Percentiles rank a stretch among this genome's conserved stretches.
Evolutionary conservation across 176 grass and related monocot species (phyloP).

Genomic region (Tillandsia leiboldiana): DNA sequence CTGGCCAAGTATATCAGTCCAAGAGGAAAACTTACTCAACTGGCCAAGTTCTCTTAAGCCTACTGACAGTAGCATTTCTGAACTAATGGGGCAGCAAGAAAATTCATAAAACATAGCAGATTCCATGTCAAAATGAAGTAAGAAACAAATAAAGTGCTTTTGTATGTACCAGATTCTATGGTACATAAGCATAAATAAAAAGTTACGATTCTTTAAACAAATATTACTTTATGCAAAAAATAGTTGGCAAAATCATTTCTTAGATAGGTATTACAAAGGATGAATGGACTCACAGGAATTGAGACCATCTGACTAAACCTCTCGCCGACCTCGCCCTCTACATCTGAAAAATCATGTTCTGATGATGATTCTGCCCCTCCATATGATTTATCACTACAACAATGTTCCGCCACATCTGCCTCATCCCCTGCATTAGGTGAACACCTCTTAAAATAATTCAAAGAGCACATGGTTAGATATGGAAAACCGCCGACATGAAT

Average conservation of each 20-base stretch:
- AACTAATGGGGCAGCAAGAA: too few species aligned
- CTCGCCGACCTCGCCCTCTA: constrained; percentile 84
- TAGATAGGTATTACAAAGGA: constrained; percentile 29
- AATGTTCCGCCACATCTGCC: constrained; percentile 30
- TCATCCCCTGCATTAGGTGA: constrained; percentile 32
- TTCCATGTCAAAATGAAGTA: too few species aligned
- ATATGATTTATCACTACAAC: constrained; percentile 22
- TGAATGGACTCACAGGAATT: constrained; percentile 67
- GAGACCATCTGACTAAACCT: constrained; percentile 81
- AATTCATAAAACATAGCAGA: too few species aligned
- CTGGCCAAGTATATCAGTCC: too few species aligned
- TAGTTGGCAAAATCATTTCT: constrained; percentile 18
- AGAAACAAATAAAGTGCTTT: too few species aligned
- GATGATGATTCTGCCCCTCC: constrained; percentile 24
- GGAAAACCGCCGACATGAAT: background rate
- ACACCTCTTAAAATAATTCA: constrained; percentile 6
- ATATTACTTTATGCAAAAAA: constrained; percentile 3
- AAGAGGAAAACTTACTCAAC: too few species aligned
- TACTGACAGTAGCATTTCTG: too few species aligned
- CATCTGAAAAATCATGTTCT: constrained; percentile 40
- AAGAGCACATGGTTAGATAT: background rate
- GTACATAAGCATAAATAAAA: background rate
- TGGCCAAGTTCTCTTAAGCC: too few species aligned
- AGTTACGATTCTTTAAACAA: background rate
- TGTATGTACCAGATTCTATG: too few species aligned